Percentiles rank a stretch among this genome's conserved stretches.
phyloP scores from a whole-genome alignment of 1,284 basidiomycete genomes.

The Apiotrichum domesticum region DNA sequence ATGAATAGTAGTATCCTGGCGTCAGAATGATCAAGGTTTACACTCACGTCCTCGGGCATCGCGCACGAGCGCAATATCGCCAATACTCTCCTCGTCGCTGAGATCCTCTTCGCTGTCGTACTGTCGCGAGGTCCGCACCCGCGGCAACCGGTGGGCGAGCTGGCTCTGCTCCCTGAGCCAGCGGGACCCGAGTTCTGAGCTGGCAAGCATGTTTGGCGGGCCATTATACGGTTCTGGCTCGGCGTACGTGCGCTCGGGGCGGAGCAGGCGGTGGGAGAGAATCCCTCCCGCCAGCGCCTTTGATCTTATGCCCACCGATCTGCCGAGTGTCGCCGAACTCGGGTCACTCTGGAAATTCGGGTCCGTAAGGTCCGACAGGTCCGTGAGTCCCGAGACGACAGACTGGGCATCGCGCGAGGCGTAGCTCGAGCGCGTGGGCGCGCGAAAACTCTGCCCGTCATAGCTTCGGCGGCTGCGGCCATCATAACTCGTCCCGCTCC shows the following conservation, averaged over 20 bases:
- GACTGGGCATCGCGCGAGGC: neutral
- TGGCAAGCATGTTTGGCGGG: slow-evolving; percentile 30
- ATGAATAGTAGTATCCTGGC: slow-evolving; percentile 46
- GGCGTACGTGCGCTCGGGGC: neutral
- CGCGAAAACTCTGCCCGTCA: neutral
- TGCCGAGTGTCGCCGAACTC: neutral
- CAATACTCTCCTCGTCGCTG: slow-evolving; percentile 37
- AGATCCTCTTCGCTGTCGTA: slow-evolving; percentile 35
- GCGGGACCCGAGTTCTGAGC: slow-evolving; percentile 59
- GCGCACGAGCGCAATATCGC: slow-evolving; percentile 37
- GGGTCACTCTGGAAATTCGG: too few relatives aligned
- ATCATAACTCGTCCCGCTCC: neutral
- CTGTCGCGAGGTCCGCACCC: slow-evolving; percentile 10
- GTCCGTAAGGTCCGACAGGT: neutral
- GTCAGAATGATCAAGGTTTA: neutral
- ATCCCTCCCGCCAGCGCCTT: neutral
- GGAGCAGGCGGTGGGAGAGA: neutral
- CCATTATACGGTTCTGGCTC: slow-evolving; percentile 1
- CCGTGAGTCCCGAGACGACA: neutral
- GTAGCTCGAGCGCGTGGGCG: neutral
- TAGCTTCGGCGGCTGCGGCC: neutral
- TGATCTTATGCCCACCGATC: neutral
- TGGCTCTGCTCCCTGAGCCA: slow-evolving; percentile 79
- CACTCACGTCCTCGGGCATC: slow-evolving; percentile 44
- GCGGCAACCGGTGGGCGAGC: slow-evolving; percentile 25